Evolutionary conservation across 23 red algal genomes (phyloP), one percentile per base, ranked within the genome.

Genomic region (Gracilaria gracilis): DNA sequence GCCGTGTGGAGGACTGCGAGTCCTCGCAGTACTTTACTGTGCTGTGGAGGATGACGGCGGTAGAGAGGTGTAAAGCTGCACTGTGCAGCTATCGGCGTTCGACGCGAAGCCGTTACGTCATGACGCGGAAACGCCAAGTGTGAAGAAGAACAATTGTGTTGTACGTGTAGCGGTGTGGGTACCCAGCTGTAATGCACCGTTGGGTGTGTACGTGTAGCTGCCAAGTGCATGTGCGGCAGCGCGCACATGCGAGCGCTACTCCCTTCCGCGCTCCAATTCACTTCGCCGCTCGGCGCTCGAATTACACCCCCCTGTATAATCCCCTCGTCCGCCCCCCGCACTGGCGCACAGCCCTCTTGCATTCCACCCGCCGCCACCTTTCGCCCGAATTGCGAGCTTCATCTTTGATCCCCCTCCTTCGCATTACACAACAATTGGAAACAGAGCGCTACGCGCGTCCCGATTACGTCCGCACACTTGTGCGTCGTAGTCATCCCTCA

Each of bases 361-460:
- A 62, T 62, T 62, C 59, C 59, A 31, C 59, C 19, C 13, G 59
- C 59, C 59, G 29, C 59, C 23, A 9, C 27, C 59, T 19, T 16
- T 17, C 23, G 55, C 24, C 29, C 59, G 19, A 62, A 27, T 62
- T 13, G 29, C 59, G 27, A 27, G 27, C 23, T 31, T 62, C 59
- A 8, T 62, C 59, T 29, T 29, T 62, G 24, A 16, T 29, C 59
- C 59, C 59, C 13, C 59, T 31, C 59, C 59, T 29, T 29, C 59
- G 29, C 59, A 62, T 62, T 62, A 69, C 64, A 37, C 64, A 37
- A 19, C 64, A 34, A 36, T 69, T 69, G 32, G 64, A 69, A 69
- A 69, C 64, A 69, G 23, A 36, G 64, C 64, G 64, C 64, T 13
- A 13, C 31, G 64, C 64, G 64, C 64, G 28, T 36, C 31, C 59